Conservation (phyloP, 345 rosid species). For the Eucalyptus pumila region DNA sequence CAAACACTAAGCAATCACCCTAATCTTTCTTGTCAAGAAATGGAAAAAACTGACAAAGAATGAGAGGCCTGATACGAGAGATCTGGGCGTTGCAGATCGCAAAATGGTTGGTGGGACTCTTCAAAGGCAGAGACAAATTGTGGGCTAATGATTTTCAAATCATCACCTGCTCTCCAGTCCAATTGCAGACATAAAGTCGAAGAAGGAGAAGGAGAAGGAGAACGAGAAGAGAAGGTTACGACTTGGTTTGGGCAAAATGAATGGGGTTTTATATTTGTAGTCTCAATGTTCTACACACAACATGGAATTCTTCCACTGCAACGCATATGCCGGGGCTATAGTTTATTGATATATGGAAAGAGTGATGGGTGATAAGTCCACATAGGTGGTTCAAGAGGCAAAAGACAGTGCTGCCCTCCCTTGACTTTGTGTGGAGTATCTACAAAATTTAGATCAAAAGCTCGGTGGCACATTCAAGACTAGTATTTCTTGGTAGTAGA, state of each 20-base stretch:
- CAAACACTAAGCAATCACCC: background rate
- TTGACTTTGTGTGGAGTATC: background rate
- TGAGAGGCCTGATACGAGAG: background rate
- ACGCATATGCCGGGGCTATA: background rate
- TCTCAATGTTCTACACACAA: background rate
- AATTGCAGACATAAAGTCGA: background rate
- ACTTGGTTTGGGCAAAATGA: background rate
- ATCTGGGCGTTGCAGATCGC: background rate
- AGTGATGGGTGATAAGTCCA: background rate
- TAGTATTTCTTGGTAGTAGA: background rate
- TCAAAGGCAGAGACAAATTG: background rate
- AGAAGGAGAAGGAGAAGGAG: background rate
- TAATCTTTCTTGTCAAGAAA: background rate
- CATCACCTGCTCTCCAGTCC: background rate
- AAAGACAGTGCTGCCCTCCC: slow-evolving; percentile 11
- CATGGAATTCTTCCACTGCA: background rate
- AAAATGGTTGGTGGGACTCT: background rate
- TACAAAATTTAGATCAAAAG: background rate
- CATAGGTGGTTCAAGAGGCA: background rate
- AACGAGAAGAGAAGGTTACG: background rate
- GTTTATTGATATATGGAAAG: background rate
- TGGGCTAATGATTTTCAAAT: background rate
- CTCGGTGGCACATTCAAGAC: background rate
- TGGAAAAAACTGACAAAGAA: background rate
- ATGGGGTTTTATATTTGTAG: background rate